These are phyloP conservation scores for Hypocrella siamensis DNA, from an alignment of 2,329 filamentous ascomycete genomes.

Conservation along the genomic window DNA sequence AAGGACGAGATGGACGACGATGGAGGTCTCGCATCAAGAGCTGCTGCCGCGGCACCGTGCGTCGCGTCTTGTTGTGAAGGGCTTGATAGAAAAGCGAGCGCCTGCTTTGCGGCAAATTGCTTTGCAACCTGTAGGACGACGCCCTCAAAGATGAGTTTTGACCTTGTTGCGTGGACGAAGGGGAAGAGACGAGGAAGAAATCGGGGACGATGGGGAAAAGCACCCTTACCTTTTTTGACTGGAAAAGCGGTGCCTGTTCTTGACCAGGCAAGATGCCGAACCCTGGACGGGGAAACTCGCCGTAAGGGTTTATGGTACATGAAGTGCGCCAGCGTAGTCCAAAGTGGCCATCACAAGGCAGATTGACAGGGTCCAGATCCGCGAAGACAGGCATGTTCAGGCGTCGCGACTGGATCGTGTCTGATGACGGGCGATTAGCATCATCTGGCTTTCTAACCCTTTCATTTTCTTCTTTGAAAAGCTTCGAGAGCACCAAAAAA, in stretches of 20 bases:
- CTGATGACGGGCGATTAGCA: slow-evolving; percentile 6
- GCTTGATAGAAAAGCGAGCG: slow-evolving; percentile 24
- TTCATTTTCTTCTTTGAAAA: not conserved
- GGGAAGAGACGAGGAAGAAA: not conserved
- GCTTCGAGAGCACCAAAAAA: not conserved
- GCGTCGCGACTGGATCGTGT: slow-evolving; percentile 5
- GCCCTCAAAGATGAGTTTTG: not conserved
- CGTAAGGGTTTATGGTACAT: slow-evolving; percentile 10
- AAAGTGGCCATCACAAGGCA: slow-evolving; percentile 9
- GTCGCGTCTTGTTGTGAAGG: not conserved
- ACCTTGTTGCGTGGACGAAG: not conserved
- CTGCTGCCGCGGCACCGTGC: not conserved
- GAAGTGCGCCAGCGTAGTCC: slow-evolving; percentile 10
- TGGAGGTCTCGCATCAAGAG: not conserved
- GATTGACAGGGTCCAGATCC: slow-evolving; percentile 5
- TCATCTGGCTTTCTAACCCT: too few species aligned
- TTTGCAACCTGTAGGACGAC: slow-evolving; percentile 24
- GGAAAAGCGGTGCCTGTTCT: slow-evolving; percentile 20
- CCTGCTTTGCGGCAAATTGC: slow-evolving; percentile 33
- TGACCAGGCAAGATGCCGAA: slow-evolving; percentile 16
- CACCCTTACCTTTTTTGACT: slow-evolving; percentile 26
- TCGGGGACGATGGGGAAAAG: not conserved
- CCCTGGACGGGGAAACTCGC: slow-evolving; percentile 14
- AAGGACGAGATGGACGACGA: too few species aligned
- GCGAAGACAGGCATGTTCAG: slow-evolving; percentile 4